Conservation (phyloP, 305 asterid genomes). For the Nicotiana rustica region DNA sequence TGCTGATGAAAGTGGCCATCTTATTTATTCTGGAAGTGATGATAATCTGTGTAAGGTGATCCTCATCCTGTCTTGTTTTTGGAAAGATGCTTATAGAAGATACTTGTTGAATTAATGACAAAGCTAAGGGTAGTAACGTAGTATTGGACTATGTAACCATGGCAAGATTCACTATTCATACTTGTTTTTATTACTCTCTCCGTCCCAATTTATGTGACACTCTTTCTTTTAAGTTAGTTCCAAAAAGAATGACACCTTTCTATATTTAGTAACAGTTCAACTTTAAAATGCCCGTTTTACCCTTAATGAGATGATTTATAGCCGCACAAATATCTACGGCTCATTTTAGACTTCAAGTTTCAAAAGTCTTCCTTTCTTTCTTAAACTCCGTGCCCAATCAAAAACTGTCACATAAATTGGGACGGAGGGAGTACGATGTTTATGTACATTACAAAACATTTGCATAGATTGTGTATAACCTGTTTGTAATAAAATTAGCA, state of each 20-base stretch:
- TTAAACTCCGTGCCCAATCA: no score
- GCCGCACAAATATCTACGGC: no score
- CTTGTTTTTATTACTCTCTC: not conserved
- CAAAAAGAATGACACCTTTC: no score
- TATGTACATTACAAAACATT: not conserved
- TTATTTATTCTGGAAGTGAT: constrained; percentile 91
- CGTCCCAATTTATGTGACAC: not conserved
- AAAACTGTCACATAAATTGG: no score
- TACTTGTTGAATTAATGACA: constrained; percentile 22
- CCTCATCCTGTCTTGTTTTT: constrained; percentile 29
- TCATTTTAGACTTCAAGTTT: no score
- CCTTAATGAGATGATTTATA: no score
- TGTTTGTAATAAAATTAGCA: not conserved
- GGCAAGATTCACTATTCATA: constrained; percentile 5
- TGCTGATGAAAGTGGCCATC: constrained; percentile 92
- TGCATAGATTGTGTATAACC: not conserved
- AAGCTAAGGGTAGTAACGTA: not conserved
- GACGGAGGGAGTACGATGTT: not conserved
- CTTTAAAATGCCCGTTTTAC: no score
- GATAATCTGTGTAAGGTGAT: constrained; percentile 89
- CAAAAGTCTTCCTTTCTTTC: no score
- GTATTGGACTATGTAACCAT: constrained; percentile 2
- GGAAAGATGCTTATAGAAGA: not conserved
- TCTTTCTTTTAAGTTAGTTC: no score
- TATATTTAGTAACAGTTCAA: no score